Conservation (phyloP, 257 asterid genomes). For the Solanum corneliomulleri region DNA sequence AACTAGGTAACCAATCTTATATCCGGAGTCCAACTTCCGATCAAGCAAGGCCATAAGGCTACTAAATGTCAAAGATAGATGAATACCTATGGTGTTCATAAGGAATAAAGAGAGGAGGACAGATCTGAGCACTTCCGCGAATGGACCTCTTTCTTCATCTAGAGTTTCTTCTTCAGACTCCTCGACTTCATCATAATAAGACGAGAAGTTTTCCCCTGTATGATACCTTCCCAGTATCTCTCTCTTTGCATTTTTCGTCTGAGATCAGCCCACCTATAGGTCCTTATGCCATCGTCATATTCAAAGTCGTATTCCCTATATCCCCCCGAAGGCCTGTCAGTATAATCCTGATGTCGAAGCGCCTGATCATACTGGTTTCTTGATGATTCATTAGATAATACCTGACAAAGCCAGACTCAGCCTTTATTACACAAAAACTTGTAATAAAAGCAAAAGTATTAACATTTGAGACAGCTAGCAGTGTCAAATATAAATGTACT, state of each 20-base stretch:
- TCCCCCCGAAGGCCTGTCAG: constrained; percentile 21
- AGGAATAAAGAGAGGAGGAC: constrained; percentile 57
- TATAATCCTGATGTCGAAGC: constrained; percentile 30
- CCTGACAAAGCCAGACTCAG: constrained; percentile 20
- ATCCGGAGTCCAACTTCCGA: constrained; percentile 59
- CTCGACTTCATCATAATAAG: constrained; percentile 22
- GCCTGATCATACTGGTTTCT: constrained; percentile 53
- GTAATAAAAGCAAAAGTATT: neutral
- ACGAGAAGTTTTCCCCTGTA: constrained; percentile 13
- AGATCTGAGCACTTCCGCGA: constrained; percentile 56
- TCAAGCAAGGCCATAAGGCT: constrained; percentile 61
- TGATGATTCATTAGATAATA: constrained; percentile 49
- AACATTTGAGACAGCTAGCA: neutral
- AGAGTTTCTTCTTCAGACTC: constrained; percentile 17
- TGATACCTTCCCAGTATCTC: constrained; percentile 14
- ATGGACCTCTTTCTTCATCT: constrained; percentile 49
- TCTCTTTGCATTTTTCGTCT: constrained; percentile 46
- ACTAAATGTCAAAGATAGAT: constrained; percentile 54
- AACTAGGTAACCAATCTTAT: constrained; percentile 54
- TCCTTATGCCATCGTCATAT: constrained; percentile 35
- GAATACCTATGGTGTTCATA: constrained; percentile 59
- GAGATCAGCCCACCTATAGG: constrained; percentile 57
- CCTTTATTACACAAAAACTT: neutral
- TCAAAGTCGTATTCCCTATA: constrained; percentile 34
- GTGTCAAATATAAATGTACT: neutral